phyloP scores from a whole-genome alignment of 805 yeast species.

The Yamadazyma endophytica region DNA sequence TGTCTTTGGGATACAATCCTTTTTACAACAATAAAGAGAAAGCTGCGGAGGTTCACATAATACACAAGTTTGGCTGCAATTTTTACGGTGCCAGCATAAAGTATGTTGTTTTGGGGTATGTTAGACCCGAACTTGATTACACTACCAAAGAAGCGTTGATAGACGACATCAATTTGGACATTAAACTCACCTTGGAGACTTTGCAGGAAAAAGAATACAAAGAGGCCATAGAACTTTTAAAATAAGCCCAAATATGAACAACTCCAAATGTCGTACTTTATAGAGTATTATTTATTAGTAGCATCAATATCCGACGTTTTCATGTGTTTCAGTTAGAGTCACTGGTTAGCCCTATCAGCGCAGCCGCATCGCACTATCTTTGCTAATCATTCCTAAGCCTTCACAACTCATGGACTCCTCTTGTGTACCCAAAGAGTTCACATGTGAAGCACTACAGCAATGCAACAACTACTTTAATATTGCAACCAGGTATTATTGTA shows the following conservation, averaged over 20 bases:
- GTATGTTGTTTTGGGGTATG: conserved; percentile 76
- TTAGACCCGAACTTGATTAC: conserved; percentile 87
- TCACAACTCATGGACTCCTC: too few species aligned
- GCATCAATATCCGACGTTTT: too few species aligned
- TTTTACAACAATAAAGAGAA: conserved; percentile 75
- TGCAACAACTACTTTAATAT: conserved; percentile 17
- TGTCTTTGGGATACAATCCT: conserved; percentile 96
- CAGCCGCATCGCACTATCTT: too few species aligned
- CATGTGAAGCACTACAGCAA: conserved; percentile 7
- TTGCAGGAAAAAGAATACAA: conserved; percentile 24
- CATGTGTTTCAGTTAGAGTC: too few species aligned
- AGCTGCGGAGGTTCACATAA: conserved; percentile 83
- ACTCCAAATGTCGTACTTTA: too few species aligned
- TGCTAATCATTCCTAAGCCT: too few species aligned
- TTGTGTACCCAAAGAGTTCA: conserved; percentile 3
- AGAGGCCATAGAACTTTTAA: conserved; percentile 2
- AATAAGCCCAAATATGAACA: neutral
- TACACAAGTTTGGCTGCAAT: conserved; percentile 61
- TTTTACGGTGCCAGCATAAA: conserved; percentile 82
- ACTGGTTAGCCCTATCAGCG: too few species aligned
- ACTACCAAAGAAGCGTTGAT: conserved; percentile 81
- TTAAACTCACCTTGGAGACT: conserved; percentile 55
- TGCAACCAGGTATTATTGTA: conserved; percentile 28
- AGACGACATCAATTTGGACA: conserved; percentile 78
- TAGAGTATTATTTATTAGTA: too few species aligned